Base-by-base conservation (phyloP, 345 rosid species). In the Combretum micranthum region DNA sequence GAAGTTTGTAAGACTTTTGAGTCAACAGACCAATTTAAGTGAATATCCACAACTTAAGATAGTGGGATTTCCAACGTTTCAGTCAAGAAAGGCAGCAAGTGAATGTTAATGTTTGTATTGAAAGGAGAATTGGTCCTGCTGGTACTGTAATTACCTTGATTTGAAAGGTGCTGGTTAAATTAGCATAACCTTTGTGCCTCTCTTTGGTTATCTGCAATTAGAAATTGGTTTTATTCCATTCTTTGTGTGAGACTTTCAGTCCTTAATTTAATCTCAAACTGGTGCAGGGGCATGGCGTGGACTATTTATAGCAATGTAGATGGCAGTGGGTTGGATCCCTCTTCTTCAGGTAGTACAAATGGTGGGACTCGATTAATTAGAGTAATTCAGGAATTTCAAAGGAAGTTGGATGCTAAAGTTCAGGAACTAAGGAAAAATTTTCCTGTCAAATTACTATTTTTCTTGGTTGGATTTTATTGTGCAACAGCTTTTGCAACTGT, bases 381-480 rank as follows among this genome's bases (percentile, higher is more conserved):
- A 74, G 80, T 80, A 26, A 66, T 91, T 55, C 88, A 61, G 60
- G 71, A 65, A 65, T 58, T 91, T 57, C 85, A 75, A 67, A 67
- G 70, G 52, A 81, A 77, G 66, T 54, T 88, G 52, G 55, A 74
- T 22, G 73, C 62, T 47, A 91, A 78, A 69, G 60, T 88, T 67
- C 69, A 55, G 56, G 83, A 77, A 72, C 55, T 83, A 51, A 78
- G 79, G 82, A 81, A 83, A 67, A 76, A 75, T 66, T 81, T 92
- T 44, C 87, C 96, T 1, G 53, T 71, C 65, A 88, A 92, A 65
- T 64, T 92, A 37, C 71, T 92, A 63, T 92, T 86, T 75, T 84
- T 92, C 70, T 67, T 92, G 85, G 84, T 80, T 4, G 98, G 98
- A 18, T 92, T 80, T 67, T 92, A 92, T 56, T 88, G 87, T 63